These are phyloP conservation scores for Aspergillus egyptiacus DNA, from an alignment of 495 filamentous ascomycete species.

Conservation along the genomic window DNA sequence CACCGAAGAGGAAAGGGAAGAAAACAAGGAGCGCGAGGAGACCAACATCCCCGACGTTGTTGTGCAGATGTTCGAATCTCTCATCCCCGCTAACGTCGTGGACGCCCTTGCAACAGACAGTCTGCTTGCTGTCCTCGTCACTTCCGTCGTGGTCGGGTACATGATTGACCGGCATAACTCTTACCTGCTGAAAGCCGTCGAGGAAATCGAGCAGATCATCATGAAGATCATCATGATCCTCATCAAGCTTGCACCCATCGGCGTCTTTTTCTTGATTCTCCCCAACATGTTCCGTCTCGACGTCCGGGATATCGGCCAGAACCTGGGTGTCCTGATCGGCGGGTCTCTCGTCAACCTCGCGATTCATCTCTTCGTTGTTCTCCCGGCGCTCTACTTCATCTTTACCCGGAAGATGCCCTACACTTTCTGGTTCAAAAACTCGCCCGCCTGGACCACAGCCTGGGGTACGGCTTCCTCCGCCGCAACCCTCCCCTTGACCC, in stretches of 20 bases:
- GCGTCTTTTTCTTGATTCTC: slow-evolving; percentile 11
- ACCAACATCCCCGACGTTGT: slow-evolving; percentile 7
- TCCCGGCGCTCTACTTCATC: slow-evolving; percentile 8
- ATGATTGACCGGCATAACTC: slow-evolving; percentile 1
- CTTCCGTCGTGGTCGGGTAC: slow-evolving; percentile 7
- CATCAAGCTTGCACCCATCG: slow-evolving; percentile 9
- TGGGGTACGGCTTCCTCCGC: slow-evolving; percentile 10
- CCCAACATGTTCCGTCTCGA: slow-evolving; percentile 12
- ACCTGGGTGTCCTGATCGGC: slow-evolving; percentile 10
- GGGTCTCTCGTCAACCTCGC: slow-evolving; percentile 4
- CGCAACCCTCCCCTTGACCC: slow-evolving; percentile 6
- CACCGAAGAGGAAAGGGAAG: slow-evolving; percentile 6
- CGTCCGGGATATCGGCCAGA: slow-evolving; percentile 6
- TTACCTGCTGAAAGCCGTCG: slow-evolving; percentile 4
- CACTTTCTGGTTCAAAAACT: slow-evolving; percentile 7
- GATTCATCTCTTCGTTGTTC: slow-evolving; percentile 8
- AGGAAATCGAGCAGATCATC: slow-evolving; percentile 9
- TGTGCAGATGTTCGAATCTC: slow-evolving; percentile 12
- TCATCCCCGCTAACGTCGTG: slow-evolving; percentile 4
- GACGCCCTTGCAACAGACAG: slow-evolving; percentile 8
- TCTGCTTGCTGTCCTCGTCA: slow-evolving; percentile 11
- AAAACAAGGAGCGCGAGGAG: slow-evolving; percentile 2
- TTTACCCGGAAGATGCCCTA: slow-evolving; percentile 3
- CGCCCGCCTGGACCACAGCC: slow-evolving; percentile 1
- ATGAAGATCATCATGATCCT: slow-evolving; percentile 8